Conservation (phyloP, 805 yeast species). For the Candida manassasensis region DNA sequence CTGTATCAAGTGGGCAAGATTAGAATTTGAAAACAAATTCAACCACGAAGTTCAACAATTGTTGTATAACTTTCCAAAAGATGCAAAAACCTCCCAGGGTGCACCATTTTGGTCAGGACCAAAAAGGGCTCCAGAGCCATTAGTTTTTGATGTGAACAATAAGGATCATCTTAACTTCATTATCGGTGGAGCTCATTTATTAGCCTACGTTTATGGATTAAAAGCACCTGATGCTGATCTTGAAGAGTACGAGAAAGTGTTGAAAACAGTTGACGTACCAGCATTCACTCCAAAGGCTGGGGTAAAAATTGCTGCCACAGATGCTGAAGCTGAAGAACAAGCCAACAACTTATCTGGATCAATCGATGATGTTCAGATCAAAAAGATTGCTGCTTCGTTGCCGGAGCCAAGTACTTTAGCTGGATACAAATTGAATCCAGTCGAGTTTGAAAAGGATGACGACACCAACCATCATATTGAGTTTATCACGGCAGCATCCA, state of each 20-base stretch:
- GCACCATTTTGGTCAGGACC: constrained; percentile 98
- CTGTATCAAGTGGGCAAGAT: constrained; percentile 92
- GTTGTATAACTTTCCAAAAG: constrained; percentile 90
- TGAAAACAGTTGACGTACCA: constrained; percentile 38
- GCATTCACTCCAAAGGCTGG: constrained; percentile 74
- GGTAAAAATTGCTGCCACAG: constrained; percentile 77
- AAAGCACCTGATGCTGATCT: constrained; percentile 64
- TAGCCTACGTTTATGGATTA: constrained; percentile 87
- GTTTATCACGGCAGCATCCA: constrained; percentile 92
- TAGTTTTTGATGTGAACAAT: constrained; percentile 69
- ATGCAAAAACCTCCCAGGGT: constrained; percentile 85
- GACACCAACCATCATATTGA: constrained; percentile 95
- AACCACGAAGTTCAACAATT: constrained; percentile 84
- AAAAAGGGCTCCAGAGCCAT: constrained; percentile 91
- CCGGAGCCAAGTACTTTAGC: constrained; percentile 88
- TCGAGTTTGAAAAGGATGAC: constrained; percentile 96
- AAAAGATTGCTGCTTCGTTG: constrained; percentile 64
- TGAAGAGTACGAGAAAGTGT: constrained; percentile 50
- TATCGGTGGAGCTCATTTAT: constrained; percentile 84
- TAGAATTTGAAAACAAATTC: constrained; percentile 81
- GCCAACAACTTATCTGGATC: constrained; percentile 37
- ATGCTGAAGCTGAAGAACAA: constrained; percentile 85
- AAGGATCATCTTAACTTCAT: constrained; percentile 78
- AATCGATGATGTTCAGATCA: constrained; percentile 60
- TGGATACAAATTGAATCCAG: constrained; percentile 83